These are phyloP conservation scores for Tricholoma matsutake DNA, from an alignment of 768 basidiomycete genomes.

Conservation along the genomic window DNA sequence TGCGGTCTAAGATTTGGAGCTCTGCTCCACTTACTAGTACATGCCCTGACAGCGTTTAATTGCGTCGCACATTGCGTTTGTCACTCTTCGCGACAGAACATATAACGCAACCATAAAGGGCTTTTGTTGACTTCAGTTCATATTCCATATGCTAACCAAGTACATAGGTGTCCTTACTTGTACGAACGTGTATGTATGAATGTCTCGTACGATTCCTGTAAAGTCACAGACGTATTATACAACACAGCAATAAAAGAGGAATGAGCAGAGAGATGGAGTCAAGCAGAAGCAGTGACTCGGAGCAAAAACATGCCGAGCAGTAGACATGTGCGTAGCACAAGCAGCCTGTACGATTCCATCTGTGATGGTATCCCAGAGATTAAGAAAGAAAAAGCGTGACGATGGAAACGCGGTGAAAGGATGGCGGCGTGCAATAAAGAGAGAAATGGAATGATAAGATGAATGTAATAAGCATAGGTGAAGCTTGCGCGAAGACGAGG, in stretches of 20 bases:
- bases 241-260: not conserved
- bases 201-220: conserved; percentile 8
- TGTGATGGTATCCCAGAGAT: conserved; percentile 5
- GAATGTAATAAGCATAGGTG: conserved; percentile 16
- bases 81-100: not conserved
- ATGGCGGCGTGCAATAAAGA: conserved; percentile 11
- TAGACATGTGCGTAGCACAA: conserved; percentile 5
- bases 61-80: not conserved
- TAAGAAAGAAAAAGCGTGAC: not conserved
- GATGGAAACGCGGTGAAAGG: conserved; percentile 4
- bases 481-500: too few species aligned
- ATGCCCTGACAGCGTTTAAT: too few species aligned
- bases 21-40: too few species aligned
- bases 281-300: not conserved
- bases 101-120: not conserved
- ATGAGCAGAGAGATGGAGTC: conserved; percentile 2
- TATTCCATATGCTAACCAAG: not conserved
- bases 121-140: not conserved
- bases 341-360: conserved; percentile 13
- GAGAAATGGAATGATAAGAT: not conserved
- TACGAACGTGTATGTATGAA: conserved; percentile 8
- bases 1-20: too few species aligned
- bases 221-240: not conserved
- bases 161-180: not conserved
- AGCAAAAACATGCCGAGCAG: conserved; percentile 5